Conservation (phyloP, 164 flowering plant genomes). For the Dillenia turbinata region DNA sequence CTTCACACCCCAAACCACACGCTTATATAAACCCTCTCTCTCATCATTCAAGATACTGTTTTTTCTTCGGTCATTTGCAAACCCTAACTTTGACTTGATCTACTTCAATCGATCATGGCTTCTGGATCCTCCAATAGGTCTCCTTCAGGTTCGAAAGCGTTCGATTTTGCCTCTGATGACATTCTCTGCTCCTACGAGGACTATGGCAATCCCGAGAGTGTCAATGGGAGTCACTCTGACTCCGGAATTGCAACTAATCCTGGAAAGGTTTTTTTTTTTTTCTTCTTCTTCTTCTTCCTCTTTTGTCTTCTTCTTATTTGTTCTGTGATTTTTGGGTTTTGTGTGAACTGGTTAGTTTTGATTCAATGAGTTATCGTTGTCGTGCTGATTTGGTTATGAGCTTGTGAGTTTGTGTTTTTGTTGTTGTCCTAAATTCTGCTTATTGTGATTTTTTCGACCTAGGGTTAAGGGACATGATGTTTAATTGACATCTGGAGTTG, state of each 20-base stretch:
- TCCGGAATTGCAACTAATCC: constrained; percentile 29
- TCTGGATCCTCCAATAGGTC: constrained; percentile 71
- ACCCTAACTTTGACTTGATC: not conserved
- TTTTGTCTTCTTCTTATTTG: not conserved
- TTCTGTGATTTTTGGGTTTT: not conserved
- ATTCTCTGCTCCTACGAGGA: constrained; percentile 76
- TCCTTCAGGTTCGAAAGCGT: constrained; percentile 56
- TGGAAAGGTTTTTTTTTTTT: constrained; percentile 28
- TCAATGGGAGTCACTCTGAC: constrained; percentile 51
- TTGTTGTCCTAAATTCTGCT: no score
- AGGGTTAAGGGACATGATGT: no score
- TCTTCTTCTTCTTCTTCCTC: not conserved
- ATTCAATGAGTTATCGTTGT: not conserved
- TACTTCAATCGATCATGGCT: constrained; percentile 41
- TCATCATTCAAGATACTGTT: no score
- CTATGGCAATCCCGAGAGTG: constrained; percentile 39
- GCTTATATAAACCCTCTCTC: no score
- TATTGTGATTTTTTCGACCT: no score
- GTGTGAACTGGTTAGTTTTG: not conserved
- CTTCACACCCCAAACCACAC: no score
- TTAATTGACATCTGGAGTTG: no score
- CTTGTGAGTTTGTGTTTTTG: no score
- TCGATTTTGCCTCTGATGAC: constrained; percentile 77
- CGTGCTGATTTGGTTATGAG: no score
- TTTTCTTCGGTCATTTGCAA: not conserved